These are phyloP conservation scores for Olyra latifolia DNA, from an alignment of 176 grass and related monocot genomes.

Conservation along the genomic window DNA sequence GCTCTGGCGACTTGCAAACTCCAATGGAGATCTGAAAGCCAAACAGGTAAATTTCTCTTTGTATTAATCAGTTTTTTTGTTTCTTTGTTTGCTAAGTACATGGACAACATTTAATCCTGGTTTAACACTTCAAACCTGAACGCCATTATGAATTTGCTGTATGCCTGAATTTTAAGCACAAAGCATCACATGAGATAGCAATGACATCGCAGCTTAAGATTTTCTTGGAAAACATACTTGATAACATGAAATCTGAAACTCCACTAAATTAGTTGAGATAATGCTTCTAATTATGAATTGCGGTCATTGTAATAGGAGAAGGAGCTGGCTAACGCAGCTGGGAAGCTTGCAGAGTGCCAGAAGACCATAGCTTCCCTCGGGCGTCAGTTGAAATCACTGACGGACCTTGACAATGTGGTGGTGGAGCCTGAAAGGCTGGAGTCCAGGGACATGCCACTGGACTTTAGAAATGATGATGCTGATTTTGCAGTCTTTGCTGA, in stretches of 20 bases:
- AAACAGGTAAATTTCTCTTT: conserved; percentile 67
- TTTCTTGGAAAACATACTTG: not conserved
- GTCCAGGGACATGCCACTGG: conserved; percentile 29
- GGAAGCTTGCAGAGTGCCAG: conserved; percentile 92
- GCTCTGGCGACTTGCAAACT: conserved; percentile 49
- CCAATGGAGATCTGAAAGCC: conserved; percentile 67
- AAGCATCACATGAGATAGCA: not conserved
- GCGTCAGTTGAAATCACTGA: conserved; percentile 73
- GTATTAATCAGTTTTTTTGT: not conserved
- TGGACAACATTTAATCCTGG: conserved; percentile 8
- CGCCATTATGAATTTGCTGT: not conserved
- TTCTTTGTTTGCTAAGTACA: not conserved
- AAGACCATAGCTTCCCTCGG: conserved; percentile 93
- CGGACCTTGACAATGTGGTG: conserved; percentile 57
- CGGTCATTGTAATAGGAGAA: conserved; percentile 68
- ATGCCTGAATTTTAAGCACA: not conserved
- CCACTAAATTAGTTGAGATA: not conserved
- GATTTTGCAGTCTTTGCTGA: conserved; percentile 18
- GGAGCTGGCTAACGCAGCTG: conserved; percentile 75
- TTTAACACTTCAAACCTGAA: not conserved
- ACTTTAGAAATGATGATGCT: conserved; percentile 39
- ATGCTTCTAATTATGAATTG: not conserved
- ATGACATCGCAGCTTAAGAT: not conserved
- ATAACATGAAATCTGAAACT: not conserved
- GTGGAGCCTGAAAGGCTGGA: conserved; percentile 47